Evolutionary conservation across 2,329 filamentous ascomycete species (phyloP), one percentile per base, ranked within the genome.

Genomic region (Exophiala spinifera): DNA sequence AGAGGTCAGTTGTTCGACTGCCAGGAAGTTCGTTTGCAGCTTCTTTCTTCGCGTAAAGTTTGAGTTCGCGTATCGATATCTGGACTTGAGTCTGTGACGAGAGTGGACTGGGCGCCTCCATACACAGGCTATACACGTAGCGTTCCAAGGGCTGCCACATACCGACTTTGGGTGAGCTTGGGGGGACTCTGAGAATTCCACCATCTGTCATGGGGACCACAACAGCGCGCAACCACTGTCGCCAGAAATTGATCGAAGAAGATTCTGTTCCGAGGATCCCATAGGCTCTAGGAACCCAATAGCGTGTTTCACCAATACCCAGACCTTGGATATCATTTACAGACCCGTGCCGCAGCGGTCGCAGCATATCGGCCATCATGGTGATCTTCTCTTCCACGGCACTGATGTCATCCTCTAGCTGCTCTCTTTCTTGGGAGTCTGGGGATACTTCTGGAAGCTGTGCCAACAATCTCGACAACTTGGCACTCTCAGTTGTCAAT

Each of bases 271-370:
- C 94, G 59, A 99, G 78, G 58, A 99, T 86, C 55, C 94, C 94
- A 67, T 95, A 99, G 1, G 92, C 91, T 61, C 94, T 82, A 15
- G 94, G 94, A 47, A 90, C 91, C 94, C 94, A 99, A 56, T 97
- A 85, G 1, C 92, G 94, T 49, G 90, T 96, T 69, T 97, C 94
- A 40, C 92, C 91, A 61, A 95, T 89, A 0, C 92, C 97, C 58
- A 99, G 78, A 17, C 94, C 94, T 68, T 99, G 94, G 57, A 99
- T 99, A 74, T 96, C 97, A 47, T 91, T 92, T 25, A 94, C 92
- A 42, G 94, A 94, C 33, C 90, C 94, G 70, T 97, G 94, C 63
- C 94, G 83, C 63, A 99, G 84, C 14, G 94, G 94, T 56, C 92
- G 84, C 61, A 99, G 76, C 73, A 99, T 87, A 72, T 99, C 94